Evolutionary conservation across 75 land plant species (phyloP).

Genomic region (Isoetes taiwanensis): DNA sequence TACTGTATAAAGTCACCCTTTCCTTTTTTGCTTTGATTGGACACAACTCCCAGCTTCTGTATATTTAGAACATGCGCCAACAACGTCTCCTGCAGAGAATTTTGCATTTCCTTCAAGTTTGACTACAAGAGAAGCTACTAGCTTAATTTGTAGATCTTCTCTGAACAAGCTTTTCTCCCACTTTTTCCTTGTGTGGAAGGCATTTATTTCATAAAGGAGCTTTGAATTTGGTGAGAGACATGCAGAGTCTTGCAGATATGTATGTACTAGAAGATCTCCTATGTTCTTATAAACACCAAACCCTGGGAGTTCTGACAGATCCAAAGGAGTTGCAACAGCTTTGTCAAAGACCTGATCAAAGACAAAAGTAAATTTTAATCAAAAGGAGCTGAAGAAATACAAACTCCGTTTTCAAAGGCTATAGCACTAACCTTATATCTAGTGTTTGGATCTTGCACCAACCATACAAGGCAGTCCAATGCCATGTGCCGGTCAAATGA

Average conservation of each 20-base stretch:
- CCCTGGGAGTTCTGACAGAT: conserved; percentile 42
- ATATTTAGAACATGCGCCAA: conserved; percentile 34
- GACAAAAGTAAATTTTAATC: no score
- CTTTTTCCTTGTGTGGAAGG: conserved; percentile 17
- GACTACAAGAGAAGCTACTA: conserved; percentile 17
- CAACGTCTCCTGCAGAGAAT: conserved; percentile 38
- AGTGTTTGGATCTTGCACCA: conserved; percentile 39
- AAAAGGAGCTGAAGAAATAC: neutral
- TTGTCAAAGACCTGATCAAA: conserved; percentile 31
- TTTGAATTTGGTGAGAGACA: no score
- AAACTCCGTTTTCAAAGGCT: no score
- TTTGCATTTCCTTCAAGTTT: conserved; percentile 43
- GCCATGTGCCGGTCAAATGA: conserved; percentile 79
- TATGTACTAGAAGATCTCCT: conserved; percentile 32
- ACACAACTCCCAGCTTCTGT: conserved; percentile 42
- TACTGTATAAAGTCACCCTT: conserved; percentile 60
- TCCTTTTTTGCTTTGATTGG: conserved; percentile 40
- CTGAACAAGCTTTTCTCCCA: conserved; percentile 31
- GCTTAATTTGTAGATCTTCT: conserved; percentile 26
- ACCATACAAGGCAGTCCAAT: conserved; percentile 51
- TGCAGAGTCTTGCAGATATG: conserved; percentile 20
- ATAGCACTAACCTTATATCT: conserved; percentile 21
- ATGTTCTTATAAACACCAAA: conserved; percentile 20
- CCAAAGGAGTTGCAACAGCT: conserved; percentile 23
- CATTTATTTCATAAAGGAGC: no score